Evolutionary conservation across 139 green algal genomes (phyloP).

Genomic region (Picochlorum sp.): DNA sequence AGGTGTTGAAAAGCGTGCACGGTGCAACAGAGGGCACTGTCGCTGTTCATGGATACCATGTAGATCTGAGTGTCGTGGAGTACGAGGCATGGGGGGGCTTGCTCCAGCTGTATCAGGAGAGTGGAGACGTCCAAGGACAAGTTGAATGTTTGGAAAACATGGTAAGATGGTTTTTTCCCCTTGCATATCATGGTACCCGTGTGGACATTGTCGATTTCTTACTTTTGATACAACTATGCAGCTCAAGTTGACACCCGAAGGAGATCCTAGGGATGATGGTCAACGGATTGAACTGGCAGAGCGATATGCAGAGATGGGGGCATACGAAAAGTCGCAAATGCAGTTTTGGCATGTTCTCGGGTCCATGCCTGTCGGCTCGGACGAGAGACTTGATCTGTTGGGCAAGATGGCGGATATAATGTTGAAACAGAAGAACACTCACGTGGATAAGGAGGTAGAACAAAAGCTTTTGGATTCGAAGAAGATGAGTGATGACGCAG

Average conservation of each 20-base stretch:
- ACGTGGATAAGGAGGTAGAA: constrained; percentile 7
- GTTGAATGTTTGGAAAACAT: too few relatives aligned
- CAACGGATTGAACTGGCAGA: constrained; percentile 1
- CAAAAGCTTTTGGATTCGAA: background rate
- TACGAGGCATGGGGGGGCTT: too few relatives aligned
- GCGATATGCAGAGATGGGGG: background rate
- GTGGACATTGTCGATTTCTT: background rate
- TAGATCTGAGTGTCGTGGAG: too few relatives aligned
- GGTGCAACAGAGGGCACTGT: too few relatives aligned
- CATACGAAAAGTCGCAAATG: constrained; percentile 17
- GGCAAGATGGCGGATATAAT: constrained; percentile 46
- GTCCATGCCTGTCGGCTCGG: background rate
- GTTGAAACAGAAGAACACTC: constrained; percentile 16
- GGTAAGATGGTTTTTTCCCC: too few relatives aligned
- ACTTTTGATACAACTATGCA: background rate
- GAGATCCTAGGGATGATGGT: background rate
- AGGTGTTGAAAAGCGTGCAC: too few relatives aligned
- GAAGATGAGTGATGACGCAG: background rate
- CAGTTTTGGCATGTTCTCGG: constrained; percentile 28
- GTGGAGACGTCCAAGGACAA: too few relatives aligned
- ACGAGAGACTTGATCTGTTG: constrained; percentile 27
- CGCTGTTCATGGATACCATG: too few relatives aligned
- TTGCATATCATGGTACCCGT: too few relatives aligned
- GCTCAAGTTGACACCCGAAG: background rate
- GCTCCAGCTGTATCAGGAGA: too few relatives aligned